Percentiles rank a stretch among this genome's conserved stretches.
phyloP scores from a whole-genome alignment of 2,329 filamentous ascomycete genomes.

The Claviceps maximensis region DNA sequence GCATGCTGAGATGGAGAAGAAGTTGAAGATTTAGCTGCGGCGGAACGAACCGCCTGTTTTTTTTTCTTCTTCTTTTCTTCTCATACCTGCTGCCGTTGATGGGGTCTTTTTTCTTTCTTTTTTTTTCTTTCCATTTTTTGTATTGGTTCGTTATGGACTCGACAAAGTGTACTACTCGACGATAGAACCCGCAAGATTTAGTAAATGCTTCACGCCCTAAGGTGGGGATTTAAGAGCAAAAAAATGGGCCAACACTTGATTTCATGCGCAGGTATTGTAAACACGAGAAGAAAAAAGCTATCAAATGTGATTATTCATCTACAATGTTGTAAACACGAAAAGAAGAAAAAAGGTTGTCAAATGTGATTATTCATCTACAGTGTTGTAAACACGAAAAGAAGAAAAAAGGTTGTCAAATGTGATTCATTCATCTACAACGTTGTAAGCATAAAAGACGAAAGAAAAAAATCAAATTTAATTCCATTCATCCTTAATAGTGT shows the following conservation, averaged over 20 bases:
- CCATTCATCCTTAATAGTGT: not conserved
- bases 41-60: not conserved
- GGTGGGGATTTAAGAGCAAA: no score
- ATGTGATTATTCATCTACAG: no score
- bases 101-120: not conserved
- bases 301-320: no score
- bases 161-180: not conserved
- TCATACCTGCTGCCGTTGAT: not conserved
- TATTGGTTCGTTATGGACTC: not conserved
- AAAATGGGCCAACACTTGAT: no score
- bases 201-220: not conserved
- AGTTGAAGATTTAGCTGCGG: conserved; percentile 55
- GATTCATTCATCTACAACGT: no score
- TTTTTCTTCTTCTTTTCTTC: no score
- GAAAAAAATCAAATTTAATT: not conserved
- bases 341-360: no score
- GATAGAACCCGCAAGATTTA: not conserved
- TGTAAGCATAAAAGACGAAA: not conserved
- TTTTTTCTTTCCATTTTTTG: not conserved
- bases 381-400: no score
- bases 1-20: conserved; percentile 89
- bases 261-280: no score
- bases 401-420: no score
- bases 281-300: no score
- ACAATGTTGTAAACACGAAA: no score